phyloP scores from a whole-genome alignment of 129 eudicot genomes.

The Oenanthe sinensis region DNA sequence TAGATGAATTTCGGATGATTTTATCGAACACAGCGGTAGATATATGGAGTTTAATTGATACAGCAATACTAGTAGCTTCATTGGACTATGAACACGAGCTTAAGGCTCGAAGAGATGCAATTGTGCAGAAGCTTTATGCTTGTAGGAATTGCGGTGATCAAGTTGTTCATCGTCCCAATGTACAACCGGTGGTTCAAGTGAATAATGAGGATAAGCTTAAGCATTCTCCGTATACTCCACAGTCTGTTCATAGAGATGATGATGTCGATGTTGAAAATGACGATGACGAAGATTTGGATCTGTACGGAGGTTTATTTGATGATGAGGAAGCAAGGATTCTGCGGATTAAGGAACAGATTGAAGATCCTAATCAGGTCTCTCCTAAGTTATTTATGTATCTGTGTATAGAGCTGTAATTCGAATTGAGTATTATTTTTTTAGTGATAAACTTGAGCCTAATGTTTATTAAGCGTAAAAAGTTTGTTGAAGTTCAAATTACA shows the following conservation, averaged over 20 bases:
- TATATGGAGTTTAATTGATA: conserved; percentile 57
- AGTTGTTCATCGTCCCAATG: not conserved
- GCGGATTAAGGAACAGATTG: conserved; percentile 64
- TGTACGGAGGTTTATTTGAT: conserved; percentile 61
- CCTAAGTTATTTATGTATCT: not conserved
- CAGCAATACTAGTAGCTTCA: conserved; percentile 59
- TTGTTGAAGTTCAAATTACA: not conserved
- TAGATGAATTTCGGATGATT: conserved; percentile 48
- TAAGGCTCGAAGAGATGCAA: conserved; percentile 42
- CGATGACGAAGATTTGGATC: conserved; percentile 43
- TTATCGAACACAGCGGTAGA: conserved; percentile 42
- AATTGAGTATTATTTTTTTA: too few relatives aligned
- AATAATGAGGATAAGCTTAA: conserved; percentile 16
- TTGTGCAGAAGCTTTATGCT: conserved; percentile 50
- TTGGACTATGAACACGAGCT: conserved; percentile 49
- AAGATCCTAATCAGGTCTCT: conserved; percentile 62
- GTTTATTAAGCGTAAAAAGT: too few relatives aligned
- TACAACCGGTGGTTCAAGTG: conserved; percentile 6
- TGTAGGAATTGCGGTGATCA: conserved; percentile 35
- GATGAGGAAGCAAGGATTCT: conserved; percentile 57
- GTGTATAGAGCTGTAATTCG: not conserved
- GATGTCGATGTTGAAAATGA: conserved; percentile 22
- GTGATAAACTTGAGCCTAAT: too few relatives aligned
- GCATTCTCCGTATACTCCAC: conserved; percentile 37
- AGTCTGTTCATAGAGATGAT: conserved; percentile 27